Percentiles rank a stretch among this genome's conserved stretches.
These are phyloP conservation scores for Millerozyma miso DNA, from an alignment of 805 yeast genomes.

Conservation along the genomic window DNA sequence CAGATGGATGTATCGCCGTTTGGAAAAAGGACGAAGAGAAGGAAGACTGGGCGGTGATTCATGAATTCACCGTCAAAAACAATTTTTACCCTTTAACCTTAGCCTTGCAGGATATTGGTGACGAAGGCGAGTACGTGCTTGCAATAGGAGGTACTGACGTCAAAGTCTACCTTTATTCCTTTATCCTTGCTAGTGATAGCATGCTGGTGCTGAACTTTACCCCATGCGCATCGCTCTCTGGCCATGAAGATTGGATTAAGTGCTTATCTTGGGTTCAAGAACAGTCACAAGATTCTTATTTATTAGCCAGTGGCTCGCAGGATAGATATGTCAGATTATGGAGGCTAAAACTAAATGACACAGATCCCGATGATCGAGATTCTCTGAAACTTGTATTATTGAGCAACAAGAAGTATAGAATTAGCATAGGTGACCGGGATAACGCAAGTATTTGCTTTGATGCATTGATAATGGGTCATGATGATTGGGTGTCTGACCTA, in stretches of 20 bases:
- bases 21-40: slow-evolving; percentile 39
- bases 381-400: slow-evolving; percentile 47
- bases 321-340: slow-evolving; percentile 90
- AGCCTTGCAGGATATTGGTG: slow-evolving; percentile 29
- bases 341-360: slow-evolving; percentile 60
- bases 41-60: slow-evolving; percentile 18
- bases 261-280: slow-evolving; percentile 56
- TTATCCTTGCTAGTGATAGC: slow-evolving; percentile 17
- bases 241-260: slow-evolving; percentile 97
- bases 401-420: slow-evolving; percentile 70
- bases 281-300: slow-evolving; percentile 45
- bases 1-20: slow-evolving; percentile 53
- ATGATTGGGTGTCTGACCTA: slow-evolving; percentile 90
- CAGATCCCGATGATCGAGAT: slow-evolving; percentile 55
- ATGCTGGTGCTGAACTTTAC: slow-evolving; percentile 16
- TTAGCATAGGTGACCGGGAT: slow-evolving; percentile 32
- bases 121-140: slow-evolving; percentile 37
- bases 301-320: slow-evolving; percentile 87
- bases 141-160: slow-evolving; percentile 73
- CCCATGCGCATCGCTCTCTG: slow-evolving; percentile 57
- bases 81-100: slow-evolving; percentile 44
- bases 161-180: slow-evolving; percentile 50
- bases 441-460: slow-evolving; percentile 71
- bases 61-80: slow-evolving; percentile 29
- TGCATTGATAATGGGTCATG: slow-evolving; percentile 95